Evolutionary conservation across 352 stramenopile species (phyloP).

Genomic region (Pythium periplocum): DNA sequence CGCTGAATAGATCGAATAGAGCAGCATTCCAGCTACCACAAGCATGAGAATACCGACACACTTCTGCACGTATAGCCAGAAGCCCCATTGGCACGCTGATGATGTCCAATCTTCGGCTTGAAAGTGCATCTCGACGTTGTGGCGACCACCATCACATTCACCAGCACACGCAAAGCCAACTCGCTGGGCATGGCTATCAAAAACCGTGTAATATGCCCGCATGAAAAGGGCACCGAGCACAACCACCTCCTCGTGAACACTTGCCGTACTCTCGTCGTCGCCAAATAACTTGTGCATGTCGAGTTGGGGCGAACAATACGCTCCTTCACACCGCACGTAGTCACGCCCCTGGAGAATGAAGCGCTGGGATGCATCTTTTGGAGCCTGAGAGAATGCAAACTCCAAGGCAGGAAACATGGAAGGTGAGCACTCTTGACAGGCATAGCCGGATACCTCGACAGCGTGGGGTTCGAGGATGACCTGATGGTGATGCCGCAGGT

Average conservation of each 20-base stretch:
- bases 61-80: slow-evolving; percentile 36
- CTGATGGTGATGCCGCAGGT: slow-evolving; percentile 22
- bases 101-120: background rate
- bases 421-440: slow-evolving; percentile 36
- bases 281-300: slow-evolving; percentile 39
- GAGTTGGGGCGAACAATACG: slow-evolving; percentile 45
- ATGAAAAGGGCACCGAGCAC: slow-evolving; percentile 63
- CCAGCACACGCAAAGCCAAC: slow-evolving; percentile 66
- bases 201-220: slow-evolving; percentile 62
- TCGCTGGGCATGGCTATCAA: slow-evolving; percentile 33
- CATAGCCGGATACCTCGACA: slow-evolving; percentile 32
- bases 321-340: slow-evolving; percentile 60
- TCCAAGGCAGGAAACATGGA: slow-evolving; percentile 46
- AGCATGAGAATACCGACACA: slow-evolving; percentile 29
- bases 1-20: slow-evolving; percentile 8
- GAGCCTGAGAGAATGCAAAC: slow-evolving; percentile 30
- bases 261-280: slow-evolving; percentile 9
- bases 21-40: slow-evolving; percentile 20
- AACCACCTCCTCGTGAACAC: slow-evolving; percentile 27
- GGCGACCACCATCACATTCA: slow-evolving; percentile 3
- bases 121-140: slow-evolving; percentile 14
- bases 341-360: slow-evolving; percentile 49
- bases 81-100: slow-evolving; percentile 12
- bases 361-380: slow-evolving; percentile 12
- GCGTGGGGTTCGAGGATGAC: slow-evolving; percentile 20